These are phyloP conservation scores for Stachybotrys echinatus DNA, from an alignment of 2,329 filamentous ascomycete genomes.

Conservation along the genomic window DNA sequence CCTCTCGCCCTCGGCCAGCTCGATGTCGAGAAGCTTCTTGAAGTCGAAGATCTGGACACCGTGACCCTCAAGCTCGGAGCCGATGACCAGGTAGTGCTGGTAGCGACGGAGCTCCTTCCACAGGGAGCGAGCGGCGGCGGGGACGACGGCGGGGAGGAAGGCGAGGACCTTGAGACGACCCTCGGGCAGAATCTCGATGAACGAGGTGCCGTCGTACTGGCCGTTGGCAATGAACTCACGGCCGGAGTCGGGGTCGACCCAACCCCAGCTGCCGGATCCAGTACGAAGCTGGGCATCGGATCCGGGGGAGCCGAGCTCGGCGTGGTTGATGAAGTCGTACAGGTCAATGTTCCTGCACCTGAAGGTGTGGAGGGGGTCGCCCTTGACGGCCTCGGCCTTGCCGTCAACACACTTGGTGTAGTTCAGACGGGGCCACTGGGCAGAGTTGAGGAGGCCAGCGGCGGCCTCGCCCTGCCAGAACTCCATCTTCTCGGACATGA, in stretches of 20 bases:
- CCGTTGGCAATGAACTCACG: slow-evolving; percentile 38
- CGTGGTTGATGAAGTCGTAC: slow-evolving; percentile 50
- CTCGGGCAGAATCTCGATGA: slow-evolving; percentile 34
- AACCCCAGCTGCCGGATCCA: slow-evolving; percentile 37
- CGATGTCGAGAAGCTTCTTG: slow-evolving; percentile 26
- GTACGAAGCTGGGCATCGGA: slow-evolving; percentile 14
- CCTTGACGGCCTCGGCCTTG: slow-evolving; percentile 35
- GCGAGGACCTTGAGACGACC: slow-evolving; percentile 1
- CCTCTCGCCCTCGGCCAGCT: slow-evolving; percentile 17
- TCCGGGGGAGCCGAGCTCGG: slow-evolving; percentile 35
- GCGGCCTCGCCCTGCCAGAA: slow-evolving; percentile 1
- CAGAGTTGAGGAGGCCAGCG: background rate
- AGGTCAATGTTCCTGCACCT: slow-evolving; percentile 41
- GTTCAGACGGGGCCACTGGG: slow-evolving; percentile 2
- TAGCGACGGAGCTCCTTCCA: slow-evolving; percentile 39
- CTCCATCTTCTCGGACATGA: slow-evolving; percentile 1
- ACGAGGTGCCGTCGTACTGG: slow-evolving; percentile 42
- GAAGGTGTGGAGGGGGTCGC: slow-evolving; percentile 42
- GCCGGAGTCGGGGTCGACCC: slow-evolving; percentile 36
- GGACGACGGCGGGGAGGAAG: slow-evolving; percentile 1
- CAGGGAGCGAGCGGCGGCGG: slow-evolving; percentile 18
- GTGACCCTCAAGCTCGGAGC: slow-evolving; percentile 42
- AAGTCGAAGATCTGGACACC: slow-evolving; percentile 62
- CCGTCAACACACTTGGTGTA: slow-evolving; percentile 32
- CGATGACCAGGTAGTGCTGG: slow-evolving; percentile 30